Conservation (phyloP, 345 rosid species). For the Rhodamnia argentea region DNA sequence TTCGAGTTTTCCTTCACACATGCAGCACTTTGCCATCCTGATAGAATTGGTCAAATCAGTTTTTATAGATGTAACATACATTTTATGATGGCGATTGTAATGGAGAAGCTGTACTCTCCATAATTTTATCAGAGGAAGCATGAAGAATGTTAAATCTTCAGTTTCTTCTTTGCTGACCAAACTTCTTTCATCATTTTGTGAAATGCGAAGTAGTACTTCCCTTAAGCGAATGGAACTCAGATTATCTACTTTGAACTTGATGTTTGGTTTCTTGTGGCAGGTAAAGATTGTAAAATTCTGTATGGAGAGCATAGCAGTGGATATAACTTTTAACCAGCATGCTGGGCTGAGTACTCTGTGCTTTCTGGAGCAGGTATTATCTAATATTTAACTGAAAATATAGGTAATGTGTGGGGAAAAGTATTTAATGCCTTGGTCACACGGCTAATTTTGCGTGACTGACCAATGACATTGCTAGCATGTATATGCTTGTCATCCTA, state of each 20-base stretch:
- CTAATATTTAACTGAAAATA: neutral
- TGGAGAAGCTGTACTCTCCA: neutral
- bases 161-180: neutral
- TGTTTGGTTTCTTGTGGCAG: neutral
- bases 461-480: neutral
- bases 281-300: constrained; percentile 5
- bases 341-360: constrained; percentile 10
- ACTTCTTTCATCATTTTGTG: neutral
- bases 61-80: neutral
- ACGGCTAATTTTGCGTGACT: neutral
- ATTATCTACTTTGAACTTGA: neutral
- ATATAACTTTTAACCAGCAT: constrained; percentile 6
- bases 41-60: neutral
- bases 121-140: neutral
- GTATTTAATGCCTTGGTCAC: neutral
- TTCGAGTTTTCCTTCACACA: neutral
- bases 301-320: constrained; percentile 3
- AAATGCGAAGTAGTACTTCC: neutral
- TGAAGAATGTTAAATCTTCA: neutral
- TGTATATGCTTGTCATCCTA: neutral
- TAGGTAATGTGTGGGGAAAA: neutral
- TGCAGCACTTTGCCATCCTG: neutral
- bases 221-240: neutral
- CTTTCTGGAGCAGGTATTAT: constrained; percentile 7
- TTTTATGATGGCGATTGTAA: neutral